Conservation (phyloP, 1,284 basidiomycete genomes). For the Somion occarium region DNA sequence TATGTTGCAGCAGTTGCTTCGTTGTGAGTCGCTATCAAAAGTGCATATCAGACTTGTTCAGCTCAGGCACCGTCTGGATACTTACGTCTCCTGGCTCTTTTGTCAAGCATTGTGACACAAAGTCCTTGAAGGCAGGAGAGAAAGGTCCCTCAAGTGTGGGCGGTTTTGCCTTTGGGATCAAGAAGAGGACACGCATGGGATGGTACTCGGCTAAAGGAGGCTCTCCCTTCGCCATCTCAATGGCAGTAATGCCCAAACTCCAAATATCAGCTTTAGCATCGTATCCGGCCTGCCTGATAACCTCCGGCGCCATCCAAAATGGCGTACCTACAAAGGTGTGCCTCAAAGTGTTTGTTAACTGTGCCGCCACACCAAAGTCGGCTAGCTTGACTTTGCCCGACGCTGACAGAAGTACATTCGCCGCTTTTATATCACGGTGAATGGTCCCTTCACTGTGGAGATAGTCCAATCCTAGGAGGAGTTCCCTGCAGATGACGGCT, state of each 20-base stretch:
- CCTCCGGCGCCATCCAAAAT: conserved; percentile 98
- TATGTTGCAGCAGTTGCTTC: conserved; percentile 87
- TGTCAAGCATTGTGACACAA: conserved; percentile 86
- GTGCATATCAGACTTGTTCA: conserved; percentile 11
- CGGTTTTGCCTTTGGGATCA: conserved; percentile 95
- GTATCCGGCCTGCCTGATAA: conserved; percentile 96
- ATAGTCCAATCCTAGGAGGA: conserved; percentile 92
- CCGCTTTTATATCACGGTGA: conserved; percentile 98
- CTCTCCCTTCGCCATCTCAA: conserved; percentile 94
- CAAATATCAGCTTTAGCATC: conserved; percentile 96
- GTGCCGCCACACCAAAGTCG: conserved; percentile 95
- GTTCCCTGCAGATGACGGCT: conserved; percentile 90
- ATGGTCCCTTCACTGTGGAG: conserved; percentile 94
- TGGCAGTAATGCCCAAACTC: conserved; percentile 95
- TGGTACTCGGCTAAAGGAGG: conserved; percentile 93
- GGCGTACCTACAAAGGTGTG: conserved; percentile 96
- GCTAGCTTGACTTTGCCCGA: conserved; percentile 94
- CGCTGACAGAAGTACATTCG: conserved; percentile 89
- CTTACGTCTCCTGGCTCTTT: conserved; percentile 82
- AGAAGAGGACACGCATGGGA: conserved; percentile 92
- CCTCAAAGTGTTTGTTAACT: conserved; percentile 81
- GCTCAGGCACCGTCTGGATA: conserved; percentile 20
- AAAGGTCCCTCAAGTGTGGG: conserved; percentile 87
- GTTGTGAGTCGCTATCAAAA: conserved; percentile 75
- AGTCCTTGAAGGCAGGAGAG: conserved; percentile 86